Percentiles rank a stretch among this genome's conserved stretches.
Evolutionary conservation across 139 green algal genomes (phyloP).

Genomic region (Picochlorum sp.): DNA sequence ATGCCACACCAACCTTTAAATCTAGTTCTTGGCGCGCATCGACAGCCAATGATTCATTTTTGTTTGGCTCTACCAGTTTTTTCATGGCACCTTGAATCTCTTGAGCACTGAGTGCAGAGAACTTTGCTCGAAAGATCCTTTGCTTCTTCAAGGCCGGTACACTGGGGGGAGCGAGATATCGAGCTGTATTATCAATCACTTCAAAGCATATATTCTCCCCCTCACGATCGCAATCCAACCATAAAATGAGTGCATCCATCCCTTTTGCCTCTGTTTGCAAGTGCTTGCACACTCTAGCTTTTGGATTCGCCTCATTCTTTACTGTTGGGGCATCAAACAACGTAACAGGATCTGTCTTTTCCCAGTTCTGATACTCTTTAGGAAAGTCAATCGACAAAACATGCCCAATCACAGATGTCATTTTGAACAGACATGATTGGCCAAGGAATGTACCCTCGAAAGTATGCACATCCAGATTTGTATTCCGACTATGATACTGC

Average conservation of each 20-base stretch:
- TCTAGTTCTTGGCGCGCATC: conserved; percentile 78
- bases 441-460: conserved; percentile 57
- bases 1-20: conserved; percentile 71
- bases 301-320: conserved; percentile 80
- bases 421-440: conserved; percentile 46
- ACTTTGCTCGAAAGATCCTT: conserved; percentile 61
- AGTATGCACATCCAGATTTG: conserved; percentile 69
- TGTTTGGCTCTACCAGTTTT: conserved; percentile 66
- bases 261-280: conserved; percentile 59
- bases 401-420: conserved; percentile 69
- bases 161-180: conserved; percentile 31
- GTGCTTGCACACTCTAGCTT: conserved; percentile 66
- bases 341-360: conserved; percentile 63
- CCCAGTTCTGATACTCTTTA: conserved; percentile 70
- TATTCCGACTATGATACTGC: conserved; percentile 24
- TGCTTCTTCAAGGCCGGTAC: conserved; percentile 7
- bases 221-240: conserved; percentile 85
- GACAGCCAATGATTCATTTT: conserved; percentile 67
- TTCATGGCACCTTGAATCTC: conserved; percentile 74
- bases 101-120: conserved; percentile 64
- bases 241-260: conserved; percentile 63
- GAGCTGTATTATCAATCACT: conserved; percentile 69
- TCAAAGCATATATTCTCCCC: conserved; percentile 93
- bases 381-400: conserved; percentile 74
- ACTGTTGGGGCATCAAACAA: conserved; percentile 74